Percentiles rank a stretch among this genome's conserved stretches.
Evolutionary conservation across 108 stramenopile species (phyloP).

Genomic region (Cyclotella choctawhatcheeana): DNA sequence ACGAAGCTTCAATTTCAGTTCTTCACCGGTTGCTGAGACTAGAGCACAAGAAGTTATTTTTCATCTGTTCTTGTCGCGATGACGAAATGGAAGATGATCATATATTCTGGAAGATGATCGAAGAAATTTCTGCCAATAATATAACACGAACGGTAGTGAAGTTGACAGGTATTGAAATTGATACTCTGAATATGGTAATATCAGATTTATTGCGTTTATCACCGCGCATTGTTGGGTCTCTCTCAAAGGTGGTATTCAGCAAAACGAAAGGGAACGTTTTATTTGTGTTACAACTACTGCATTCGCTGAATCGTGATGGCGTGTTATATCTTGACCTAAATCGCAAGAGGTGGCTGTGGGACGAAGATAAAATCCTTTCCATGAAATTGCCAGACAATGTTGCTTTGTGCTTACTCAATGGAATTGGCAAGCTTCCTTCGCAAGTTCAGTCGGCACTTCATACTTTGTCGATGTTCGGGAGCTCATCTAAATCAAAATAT

Average conservation of each 20-base stretch:
- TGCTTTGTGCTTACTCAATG: constrained; percentile 2
- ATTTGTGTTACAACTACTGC: constrained; percentile 10
- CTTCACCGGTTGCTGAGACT: constrained; percentile 2
- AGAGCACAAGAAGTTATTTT: not conserved
- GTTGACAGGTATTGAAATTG: not conserved
- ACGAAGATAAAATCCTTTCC: constrained; percentile 10
- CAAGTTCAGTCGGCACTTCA: constrained; percentile 6
- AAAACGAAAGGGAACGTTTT: constrained; percentile 29
- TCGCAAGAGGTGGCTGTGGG: constrained; percentile 13
- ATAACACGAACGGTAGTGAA: not conserved
- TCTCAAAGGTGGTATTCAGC: constrained; percentile 12
- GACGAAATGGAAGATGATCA: constrained; percentile 21
- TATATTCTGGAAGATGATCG: constrained; percentile 2
- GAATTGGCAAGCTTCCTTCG: not conserved
- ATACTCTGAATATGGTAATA: not conserved
- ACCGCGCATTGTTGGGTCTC: constrained; percentile 10
- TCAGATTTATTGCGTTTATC: constrained; percentile 3
- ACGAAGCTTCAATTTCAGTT: constrained; percentile 7
- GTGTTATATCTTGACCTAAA: constrained; percentile 10
- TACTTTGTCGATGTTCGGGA: constrained; percentile 14
- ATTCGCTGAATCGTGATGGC: constrained; percentile 13
- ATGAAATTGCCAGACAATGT: constrained; percentile 15
- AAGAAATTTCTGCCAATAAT: not conserved
- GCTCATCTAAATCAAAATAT: not conserved
- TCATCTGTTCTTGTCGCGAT: constrained; percentile 19